These are phyloP conservation scores for Capsaspora owczarzaki DNA, from an alignment of 78 protist species.

Conservation along the genomic window DNA sequence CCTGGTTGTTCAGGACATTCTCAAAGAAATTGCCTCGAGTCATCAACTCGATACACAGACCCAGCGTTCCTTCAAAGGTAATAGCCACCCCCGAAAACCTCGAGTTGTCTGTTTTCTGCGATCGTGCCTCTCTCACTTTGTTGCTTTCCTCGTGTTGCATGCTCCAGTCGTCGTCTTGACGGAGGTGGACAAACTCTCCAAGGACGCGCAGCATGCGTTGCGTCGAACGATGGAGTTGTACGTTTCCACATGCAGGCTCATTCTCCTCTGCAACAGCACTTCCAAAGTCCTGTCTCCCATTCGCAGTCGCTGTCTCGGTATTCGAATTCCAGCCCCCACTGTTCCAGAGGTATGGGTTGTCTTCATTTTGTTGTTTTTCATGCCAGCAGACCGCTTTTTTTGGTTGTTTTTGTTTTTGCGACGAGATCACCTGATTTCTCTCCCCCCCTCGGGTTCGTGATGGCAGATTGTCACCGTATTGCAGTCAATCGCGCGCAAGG, in stretches of 20 bases:
- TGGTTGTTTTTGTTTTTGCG: not conserved
- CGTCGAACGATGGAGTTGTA: conserved; percentile 97
- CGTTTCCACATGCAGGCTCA: conserved; percentile 65
- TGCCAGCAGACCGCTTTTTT: not conserved
- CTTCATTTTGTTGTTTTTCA: not conserved
- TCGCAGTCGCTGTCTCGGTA: conserved; percentile 81
- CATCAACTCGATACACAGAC: conserved; percentile 49
- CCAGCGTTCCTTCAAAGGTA: conserved; percentile 9
- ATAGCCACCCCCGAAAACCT: not conserved
- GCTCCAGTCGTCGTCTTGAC: conserved; percentile 75
- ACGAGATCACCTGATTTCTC: too few relatives aligned
- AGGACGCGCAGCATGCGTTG: conserved; percentile 94
- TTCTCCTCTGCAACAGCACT: conserved; percentile 57
- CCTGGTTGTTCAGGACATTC: conserved; percentile 75
- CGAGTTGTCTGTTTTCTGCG: too few relatives aligned
- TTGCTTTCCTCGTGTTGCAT: not conserved
- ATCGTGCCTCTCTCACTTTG: too few relatives aligned
- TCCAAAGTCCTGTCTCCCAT: conserved; percentile 84
- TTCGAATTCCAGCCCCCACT: conserved; percentile 87
- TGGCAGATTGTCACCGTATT: conserved; percentile 29
- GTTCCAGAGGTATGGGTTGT: conserved; percentile 24
- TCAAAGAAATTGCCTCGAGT: conserved; percentile 91
- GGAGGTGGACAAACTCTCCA: conserved; percentile 82
- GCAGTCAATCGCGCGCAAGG: conserved; percentile 18
- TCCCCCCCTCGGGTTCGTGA: too few relatives aligned